Evolutionary conservation across 352 stramenopile genomes (phyloP).

Genomic region (Pythium diclinum): DNA sequence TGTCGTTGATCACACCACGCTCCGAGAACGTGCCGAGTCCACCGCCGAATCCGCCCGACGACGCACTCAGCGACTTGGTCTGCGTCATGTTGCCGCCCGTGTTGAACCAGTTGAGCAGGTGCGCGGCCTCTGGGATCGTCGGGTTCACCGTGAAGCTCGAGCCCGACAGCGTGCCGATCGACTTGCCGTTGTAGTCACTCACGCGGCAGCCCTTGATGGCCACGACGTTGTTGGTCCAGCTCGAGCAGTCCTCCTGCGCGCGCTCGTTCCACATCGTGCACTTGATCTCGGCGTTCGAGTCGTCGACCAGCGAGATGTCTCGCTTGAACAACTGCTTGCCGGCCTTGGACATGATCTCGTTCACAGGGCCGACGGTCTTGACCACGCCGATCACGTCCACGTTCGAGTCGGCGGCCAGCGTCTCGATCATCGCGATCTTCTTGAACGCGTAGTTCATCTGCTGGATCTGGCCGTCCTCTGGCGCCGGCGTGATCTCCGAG

Average conservation of each 20-base stretch:
- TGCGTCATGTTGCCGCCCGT: constrained; percentile 62
- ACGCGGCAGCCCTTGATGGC: constrained; percentile 95
- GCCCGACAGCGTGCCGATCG: constrained; percentile 79
- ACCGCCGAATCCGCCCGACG: constrained; percentile 69
- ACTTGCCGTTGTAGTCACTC: constrained; percentile 92
- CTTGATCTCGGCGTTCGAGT: constrained; percentile 94
- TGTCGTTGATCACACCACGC: constrained; percentile 88
- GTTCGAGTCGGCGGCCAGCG: constrained; percentile 77
- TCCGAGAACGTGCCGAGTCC: constrained; percentile 82
- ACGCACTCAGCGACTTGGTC: constrained; percentile 76
- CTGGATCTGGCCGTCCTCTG: constrained; percentile 90
- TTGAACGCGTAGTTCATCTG: constrained; percentile 92
- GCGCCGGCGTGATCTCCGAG: constrained; percentile 90
- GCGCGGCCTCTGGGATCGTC: constrained; percentile 78
- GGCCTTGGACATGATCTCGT: constrained; percentile 93
- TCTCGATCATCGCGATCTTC: constrained; percentile 93
- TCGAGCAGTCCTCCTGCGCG: constrained; percentile 79
- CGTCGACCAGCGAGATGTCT: constrained; percentile 95
- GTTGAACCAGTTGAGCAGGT: constrained; percentile 86
- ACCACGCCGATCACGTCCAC: constrained; percentile 97
- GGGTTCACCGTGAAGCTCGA: constrained; percentile 86
- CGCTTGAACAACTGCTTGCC: constrained; percentile 95
- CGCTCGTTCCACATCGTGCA: constrained; percentile 96
- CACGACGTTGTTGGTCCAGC: constrained; percentile 89
- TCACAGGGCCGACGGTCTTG: constrained; percentile 89